Conservation (phyloP, 2,329 filamentous ascomycete genomes). For the Pseudogymnoascus sp. region DNA sequence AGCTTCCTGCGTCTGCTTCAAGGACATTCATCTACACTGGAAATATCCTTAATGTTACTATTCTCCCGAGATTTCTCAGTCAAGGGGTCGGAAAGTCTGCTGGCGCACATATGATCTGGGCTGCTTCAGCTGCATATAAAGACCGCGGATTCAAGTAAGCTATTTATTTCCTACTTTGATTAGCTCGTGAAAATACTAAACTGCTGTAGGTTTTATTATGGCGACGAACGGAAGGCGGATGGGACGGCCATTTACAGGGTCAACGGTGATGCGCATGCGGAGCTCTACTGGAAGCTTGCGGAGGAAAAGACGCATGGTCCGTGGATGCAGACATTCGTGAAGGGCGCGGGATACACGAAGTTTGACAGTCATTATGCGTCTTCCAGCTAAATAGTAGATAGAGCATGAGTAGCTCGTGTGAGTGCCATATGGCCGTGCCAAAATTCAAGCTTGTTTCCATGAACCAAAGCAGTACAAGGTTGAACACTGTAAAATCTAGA, state of each 20-base stretch:
- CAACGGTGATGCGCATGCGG: slow-evolving; percentile 34
- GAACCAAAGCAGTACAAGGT: too few species aligned
- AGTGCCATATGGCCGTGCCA: background rate
- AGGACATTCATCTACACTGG: slow-evolving; percentile 40
- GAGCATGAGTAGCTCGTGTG: background rate
- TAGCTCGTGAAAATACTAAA: background rate
- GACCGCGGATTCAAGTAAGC: slow-evolving; percentile 29
- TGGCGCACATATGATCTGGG: slow-evolving; percentile 26
- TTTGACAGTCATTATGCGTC: slow-evolving; percentile 9
- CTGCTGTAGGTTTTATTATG: slow-evolving; percentile 39
- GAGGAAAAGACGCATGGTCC: slow-evolving; percentile 32
- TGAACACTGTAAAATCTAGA: too few species aligned
- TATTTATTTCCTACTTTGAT: background rate
- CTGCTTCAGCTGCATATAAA: slow-evolving; percentile 29
- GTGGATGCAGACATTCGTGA: slow-evolving; percentile 40
- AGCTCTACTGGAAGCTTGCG: slow-evolving; percentile 34
- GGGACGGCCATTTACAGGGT: slow-evolving; percentile 29
- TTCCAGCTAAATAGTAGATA: background rate
- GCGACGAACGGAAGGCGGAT: slow-evolving; percentile 38
- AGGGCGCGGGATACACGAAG: slow-evolving; percentile 22
- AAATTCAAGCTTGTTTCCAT: background rate
- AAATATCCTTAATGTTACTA: slow-evolving; percentile 31
- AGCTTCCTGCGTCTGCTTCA: slow-evolving; percentile 19
- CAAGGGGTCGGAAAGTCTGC: slow-evolving; percentile 35
- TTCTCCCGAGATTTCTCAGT: slow-evolving; percentile 25